These are phyloP conservation scores for Diaporthe caulivora DNA, from an alignment of 2,329 filamentous ascomycete genomes.

Conservation along the genomic window DNA sequence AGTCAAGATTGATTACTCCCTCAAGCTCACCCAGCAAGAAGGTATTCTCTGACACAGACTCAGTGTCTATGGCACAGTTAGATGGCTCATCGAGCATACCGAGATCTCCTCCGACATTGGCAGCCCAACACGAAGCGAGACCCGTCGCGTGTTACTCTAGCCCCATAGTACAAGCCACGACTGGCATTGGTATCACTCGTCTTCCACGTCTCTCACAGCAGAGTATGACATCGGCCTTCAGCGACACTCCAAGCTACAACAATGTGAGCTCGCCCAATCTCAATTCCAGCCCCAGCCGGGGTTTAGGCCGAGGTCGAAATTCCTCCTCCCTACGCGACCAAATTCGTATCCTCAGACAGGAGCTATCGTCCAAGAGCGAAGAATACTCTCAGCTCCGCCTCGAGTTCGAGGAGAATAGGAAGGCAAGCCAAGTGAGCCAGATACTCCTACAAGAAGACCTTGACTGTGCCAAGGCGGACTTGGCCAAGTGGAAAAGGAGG, in stretches of 20 bases:
- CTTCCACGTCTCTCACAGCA: constrained; percentile 23
- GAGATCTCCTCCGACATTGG: constrained; percentile 1
- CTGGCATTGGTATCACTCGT: neutral
- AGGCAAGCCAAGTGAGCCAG: constrained; percentile 30
- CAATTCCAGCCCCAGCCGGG: constrained; percentile 16
- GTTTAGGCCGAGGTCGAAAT: constrained; percentile 21
- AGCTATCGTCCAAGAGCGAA: constrained; percentile 35
- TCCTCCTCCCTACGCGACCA: constrained; percentile 38
- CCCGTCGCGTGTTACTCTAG: constrained; percentile 23
- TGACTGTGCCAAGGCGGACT: constrained; percentile 25
- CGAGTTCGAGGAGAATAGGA: constrained; percentile 33
- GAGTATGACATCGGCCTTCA: constrained; percentile 8
- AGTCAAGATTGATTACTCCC: constrained; percentile 21
- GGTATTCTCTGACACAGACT: neutral
- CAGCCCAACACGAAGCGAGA: constrained; percentile 23
- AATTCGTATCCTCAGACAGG: constrained; percentile 35
- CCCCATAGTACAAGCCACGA: constrained; percentile 17
- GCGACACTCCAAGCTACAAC: neutral
- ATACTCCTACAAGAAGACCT: constrained; percentile 35
- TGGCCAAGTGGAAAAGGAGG: constrained; percentile 32
- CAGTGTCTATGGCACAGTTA: constrained; percentile 19
- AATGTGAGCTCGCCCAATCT: neutral
- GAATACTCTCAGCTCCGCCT: constrained; percentile 34
- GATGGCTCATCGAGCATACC: constrained; percentile 23
- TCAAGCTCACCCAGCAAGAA: constrained; percentile 28